phyloP scores from a whole-genome alignment of 148 eudicot genomes.

The Diospyros lotus region DNA sequence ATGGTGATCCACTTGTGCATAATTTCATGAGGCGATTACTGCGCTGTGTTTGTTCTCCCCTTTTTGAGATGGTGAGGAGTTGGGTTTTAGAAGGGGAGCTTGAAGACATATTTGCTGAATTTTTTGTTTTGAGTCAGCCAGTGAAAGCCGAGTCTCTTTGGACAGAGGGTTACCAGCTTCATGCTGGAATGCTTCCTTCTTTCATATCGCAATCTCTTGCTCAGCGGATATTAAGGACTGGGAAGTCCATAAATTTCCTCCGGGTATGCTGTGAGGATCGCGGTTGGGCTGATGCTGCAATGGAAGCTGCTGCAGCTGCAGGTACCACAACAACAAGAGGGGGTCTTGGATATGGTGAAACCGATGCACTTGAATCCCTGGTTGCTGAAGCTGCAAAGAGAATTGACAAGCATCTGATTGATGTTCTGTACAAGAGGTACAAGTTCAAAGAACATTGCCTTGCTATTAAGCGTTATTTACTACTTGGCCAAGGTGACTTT shows the following conservation, averaged over 20 bases:
- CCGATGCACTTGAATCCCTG: conserved; percentile 87
- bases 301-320: conserved; percentile 93
- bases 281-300: conserved; percentile 96
- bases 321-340: conserved; percentile 89
- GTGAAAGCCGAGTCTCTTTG: conserved; percentile 93
- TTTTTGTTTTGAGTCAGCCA: conserved; percentile 81
- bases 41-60: conserved; percentile 84
- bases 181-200: conserved; percentile 87
- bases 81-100: conserved; percentile 99
- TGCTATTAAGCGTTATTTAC: conserved; percentile 88
- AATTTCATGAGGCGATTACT: conserved; percentile 85
- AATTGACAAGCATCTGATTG: conserved; percentile 82
- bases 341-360: conserved; percentile 94
- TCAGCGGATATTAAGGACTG: conserved; percentile 78
- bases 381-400: conserved; percentile 95
- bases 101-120: conserved; percentile 86
- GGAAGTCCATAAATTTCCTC: conserved; percentile 94
- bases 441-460: conserved; percentile 95
- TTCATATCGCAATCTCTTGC: conserved; percentile 96
- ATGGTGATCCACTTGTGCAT: conserved; percentile 91
- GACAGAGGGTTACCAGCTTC: conserved; percentile 92
- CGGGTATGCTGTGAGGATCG: conserved; percentile 94
- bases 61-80: conserved; percentile 99
- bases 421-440: conserved; percentile 66
- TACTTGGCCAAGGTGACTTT: conserved; percentile 99